Evolutionary conservation across 176 grass and related monocot species (phyloP).

Genomic region (Saccharum officinarum): DNA sequence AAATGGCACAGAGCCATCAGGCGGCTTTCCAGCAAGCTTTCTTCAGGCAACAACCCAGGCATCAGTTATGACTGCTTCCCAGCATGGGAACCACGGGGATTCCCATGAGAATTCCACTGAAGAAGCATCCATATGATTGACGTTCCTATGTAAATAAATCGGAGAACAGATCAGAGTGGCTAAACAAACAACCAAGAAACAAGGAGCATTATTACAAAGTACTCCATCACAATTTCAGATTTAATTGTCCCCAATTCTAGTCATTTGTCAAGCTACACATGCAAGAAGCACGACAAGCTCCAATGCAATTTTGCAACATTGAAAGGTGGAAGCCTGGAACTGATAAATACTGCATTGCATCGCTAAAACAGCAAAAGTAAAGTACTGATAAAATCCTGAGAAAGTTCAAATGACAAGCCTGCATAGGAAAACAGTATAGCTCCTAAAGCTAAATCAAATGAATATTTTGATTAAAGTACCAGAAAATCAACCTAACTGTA

Average conservation of each 20-base stretch:
- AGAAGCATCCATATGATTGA: conserved; percentile 79
- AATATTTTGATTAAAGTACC: background rate
- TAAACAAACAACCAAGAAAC: background rate
- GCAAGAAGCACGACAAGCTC: background rate
- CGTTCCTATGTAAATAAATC: conserved; percentile 48
- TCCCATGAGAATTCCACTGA: conserved; percentile 64
- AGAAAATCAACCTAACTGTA: background rate
- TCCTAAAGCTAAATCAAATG: background rate
- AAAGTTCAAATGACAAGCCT: background rate
- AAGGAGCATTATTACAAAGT: background rate
- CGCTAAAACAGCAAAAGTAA: background rate
- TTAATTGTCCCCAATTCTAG: background rate
- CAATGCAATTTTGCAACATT: background rate
- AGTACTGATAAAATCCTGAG: background rate
- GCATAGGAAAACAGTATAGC: background rate
- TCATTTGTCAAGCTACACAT: background rate
- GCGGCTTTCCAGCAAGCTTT: background rate
- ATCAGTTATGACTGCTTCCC: conserved; percentile 44
- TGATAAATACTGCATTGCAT: too few species aligned
- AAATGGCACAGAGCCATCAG: background rate
- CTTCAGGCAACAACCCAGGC: background rate
- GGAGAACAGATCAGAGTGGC: background rate
- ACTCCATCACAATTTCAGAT: background rate
- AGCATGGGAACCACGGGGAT: conserved; percentile 11
- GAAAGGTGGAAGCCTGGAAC: background rate